Evolutionary conservation across 768 basidiomycete genomes (phyloP).

Genomic region (Chalciporus piperatus): DNA sequence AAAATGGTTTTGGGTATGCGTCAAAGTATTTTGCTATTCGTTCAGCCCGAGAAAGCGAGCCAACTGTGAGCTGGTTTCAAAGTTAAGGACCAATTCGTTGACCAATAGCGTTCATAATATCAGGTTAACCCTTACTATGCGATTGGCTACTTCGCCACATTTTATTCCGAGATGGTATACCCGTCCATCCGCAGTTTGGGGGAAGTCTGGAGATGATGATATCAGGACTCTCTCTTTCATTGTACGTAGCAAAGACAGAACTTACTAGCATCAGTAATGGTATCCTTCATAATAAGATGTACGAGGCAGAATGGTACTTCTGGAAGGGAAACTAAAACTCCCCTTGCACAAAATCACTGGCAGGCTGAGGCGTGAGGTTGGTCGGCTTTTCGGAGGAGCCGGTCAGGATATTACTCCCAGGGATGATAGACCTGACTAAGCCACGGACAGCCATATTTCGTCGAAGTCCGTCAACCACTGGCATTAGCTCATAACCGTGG

Average conservation of each 20-base stretch:
- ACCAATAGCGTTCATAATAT: background rate
- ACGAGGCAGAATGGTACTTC: background rate
- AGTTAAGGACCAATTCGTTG: conserved; percentile 1
- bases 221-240: background rate
- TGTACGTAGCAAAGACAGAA: conserved; percentile 13
- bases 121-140: conserved; percentile 50
- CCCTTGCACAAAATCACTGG: background rate
- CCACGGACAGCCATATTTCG: too few species aligned
- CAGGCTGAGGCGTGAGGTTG: too few species aligned
- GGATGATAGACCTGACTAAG: background rate
- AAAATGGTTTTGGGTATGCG: conserved; percentile 55
- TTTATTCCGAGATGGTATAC: conserved; percentile 79
- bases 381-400: too few species aligned
- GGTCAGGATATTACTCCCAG: background rate
- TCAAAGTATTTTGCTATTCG: conserved; percentile 61
- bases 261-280: conserved; percentile 66
- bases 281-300: conserved; percentile 58
- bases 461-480: too few species aligned
- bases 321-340: background rate
- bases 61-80: conserved; percentile 62
- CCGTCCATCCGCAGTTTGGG: conserved; percentile 65
- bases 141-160: conserved; percentile 76
- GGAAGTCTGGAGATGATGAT: conserved; percentile 62
- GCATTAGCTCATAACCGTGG: too few species aligned
- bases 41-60: conserved; percentile 64